Percentiles rank a stretch among this genome's conserved stretches.
Conservation (phyloP, 345 rosid species). For the Brassica carinata region DNA sequence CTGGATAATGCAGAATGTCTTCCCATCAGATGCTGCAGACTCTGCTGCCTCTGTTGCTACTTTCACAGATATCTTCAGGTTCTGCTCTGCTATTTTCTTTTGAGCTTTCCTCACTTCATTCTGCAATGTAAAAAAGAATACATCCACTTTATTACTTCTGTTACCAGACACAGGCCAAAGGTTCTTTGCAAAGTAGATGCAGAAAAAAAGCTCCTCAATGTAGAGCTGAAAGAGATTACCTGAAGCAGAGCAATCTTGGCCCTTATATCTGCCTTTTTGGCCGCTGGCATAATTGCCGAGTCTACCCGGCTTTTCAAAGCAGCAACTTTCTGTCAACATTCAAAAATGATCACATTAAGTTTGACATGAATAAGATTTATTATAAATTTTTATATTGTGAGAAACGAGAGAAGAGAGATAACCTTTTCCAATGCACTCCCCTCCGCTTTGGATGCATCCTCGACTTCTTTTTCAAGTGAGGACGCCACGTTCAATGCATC, state of each 20-base stretch:
- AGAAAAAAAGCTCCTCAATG: not conserved
- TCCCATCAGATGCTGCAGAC: conserved; percentile 69
- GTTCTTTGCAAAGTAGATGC: not conserved
- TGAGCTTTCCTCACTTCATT: conserved; percentile 72
- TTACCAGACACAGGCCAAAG: not conserved
- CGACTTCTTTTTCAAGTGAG: conserved; percentile 67
- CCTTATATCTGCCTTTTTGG: conserved; percentile 83
- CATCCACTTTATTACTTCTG: not conserved
- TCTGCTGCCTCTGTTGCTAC: conserved; percentile 64
- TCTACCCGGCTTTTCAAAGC: conserved; percentile 79
- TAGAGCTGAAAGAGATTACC: conserved; percentile 46
- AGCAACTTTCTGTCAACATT: conserved; percentile 65
- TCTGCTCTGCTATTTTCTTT: conserved; percentile 87
- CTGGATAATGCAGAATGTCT: conserved; percentile 65
- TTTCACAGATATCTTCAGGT: conserved; percentile 70
- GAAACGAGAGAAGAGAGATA: not conserved
- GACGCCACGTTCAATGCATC: conserved; percentile 67
- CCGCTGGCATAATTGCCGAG: conserved; percentile 74
- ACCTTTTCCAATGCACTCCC: conserved; percentile 90
- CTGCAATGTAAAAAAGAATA: conserved; percentile 42
- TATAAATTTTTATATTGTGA: not conserved
- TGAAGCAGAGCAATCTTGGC: conserved; percentile 70
- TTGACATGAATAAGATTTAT: not conserved
- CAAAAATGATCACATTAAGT: conserved; percentile 18
- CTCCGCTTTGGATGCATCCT: conserved; percentile 61